Evolutionary conservation across 352 stramenopile species (phyloP), one percentile per base, ranked within the genome.

Genomic region (Phytophthora constricta): DNA sequence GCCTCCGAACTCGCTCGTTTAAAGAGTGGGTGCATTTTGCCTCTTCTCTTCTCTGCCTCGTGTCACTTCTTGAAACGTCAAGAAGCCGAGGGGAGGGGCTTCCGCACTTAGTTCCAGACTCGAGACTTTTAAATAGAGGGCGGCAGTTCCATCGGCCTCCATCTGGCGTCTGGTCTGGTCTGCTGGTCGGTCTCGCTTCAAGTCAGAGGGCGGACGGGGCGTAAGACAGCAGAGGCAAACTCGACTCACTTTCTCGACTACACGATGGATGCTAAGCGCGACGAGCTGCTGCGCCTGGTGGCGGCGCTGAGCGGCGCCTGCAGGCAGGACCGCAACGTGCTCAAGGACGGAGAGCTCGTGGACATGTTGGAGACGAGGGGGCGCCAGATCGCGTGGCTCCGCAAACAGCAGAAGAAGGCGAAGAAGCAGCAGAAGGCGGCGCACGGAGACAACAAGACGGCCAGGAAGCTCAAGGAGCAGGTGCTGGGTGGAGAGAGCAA

Each of bases 301-400:
- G 72, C 68, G 19, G 74, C 79, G 34, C 76, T 93, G 19, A 91
- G 82, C 61, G 63, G 53, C 56, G 85, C 85, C 20, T 93, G 85
- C 48, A 72, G 75, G 52, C 55, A 68, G 23, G 83, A 93, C 69
- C 34, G 47, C 23, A 91, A 91, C 27, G 79, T 91, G 61, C 77
- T 93, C 16, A 87, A 88, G 58, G 85, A 93, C 60, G 61, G 66
- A 25, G 70, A 79, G 61, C 76, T 93, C 19, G 83, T 93, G 61
- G 85, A 93, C 65, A 53, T 58, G 27, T 59, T 93, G 31, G 85
- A 93, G 68, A 68, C 65, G 10, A 69, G 76, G 31, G 85, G 82
- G 17, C 80, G 79, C 43, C 61, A 80, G 61, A 91, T 93, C 25
- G 65, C 86, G 52, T 71, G 71, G 10, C 54, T 77, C 16, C 80